phyloP scores from a whole-genome alignment of 2,329 filamentous ascomycete species.

The Aspergillus uvarum region DNA sequence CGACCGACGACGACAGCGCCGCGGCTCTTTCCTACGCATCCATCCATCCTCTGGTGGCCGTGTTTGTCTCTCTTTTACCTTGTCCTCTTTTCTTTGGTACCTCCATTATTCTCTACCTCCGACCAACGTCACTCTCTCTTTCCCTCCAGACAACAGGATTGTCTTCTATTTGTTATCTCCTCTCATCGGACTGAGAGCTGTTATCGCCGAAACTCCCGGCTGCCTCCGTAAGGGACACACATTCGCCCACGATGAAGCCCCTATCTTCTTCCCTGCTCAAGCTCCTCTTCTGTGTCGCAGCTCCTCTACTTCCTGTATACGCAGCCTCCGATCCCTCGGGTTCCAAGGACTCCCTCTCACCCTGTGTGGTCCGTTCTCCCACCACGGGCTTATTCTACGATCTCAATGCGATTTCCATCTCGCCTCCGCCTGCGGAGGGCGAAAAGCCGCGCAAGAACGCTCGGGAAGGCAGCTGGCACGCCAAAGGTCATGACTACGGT shows the following conservation, averaged over 20 bases:
- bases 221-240: slow-evolving; percentile 4
- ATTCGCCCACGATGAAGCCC: slow-evolving; percentile 36
- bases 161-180: background rate
- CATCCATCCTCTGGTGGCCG: slow-evolving; percentile 2
- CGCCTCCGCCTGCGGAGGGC: slow-evolving; percentile 45
- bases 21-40: slow-evolving; percentile 4
- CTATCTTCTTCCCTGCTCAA: slow-evolving; percentile 29
- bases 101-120: background rate
- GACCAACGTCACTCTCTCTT: background rate
- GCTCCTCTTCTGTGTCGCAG: slow-evolving; percentile 35
- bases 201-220: slow-evolving; percentile 10
- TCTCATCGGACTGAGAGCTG: background rate
- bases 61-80: background rate
- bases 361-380: slow-evolving; percentile 63
- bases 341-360: slow-evolving; percentile 46
- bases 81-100: background rate
- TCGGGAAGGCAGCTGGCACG: slow-evolving; percentile 49
- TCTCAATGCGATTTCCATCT: slow-evolving; percentile 57
- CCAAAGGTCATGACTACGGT: slow-evolving; percentile 50
- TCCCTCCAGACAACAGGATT: background rate
- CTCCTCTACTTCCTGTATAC: slow-evolving; percentile 28
- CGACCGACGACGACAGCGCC: slow-evolving; percentile 5
- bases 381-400: slow-evolving; percentile 64
- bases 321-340: slow-evolving; percentile 44
- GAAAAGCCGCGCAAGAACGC: slow-evolving; percentile 40